Conservation (phyloP, 768 basidiomycete species). For the Lactifluus subvellereus region DNA sequence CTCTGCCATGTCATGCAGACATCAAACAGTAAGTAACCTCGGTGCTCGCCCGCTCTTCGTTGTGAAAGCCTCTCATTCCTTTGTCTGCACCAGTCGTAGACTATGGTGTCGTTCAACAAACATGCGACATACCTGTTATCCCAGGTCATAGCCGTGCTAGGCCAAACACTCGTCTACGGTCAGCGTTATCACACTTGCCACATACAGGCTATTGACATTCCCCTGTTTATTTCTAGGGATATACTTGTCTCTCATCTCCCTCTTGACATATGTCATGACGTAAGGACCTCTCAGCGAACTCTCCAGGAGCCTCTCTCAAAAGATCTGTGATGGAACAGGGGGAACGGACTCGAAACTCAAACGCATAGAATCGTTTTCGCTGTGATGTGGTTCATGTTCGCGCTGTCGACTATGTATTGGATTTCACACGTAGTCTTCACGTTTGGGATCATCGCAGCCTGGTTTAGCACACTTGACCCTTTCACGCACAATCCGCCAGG, state of each 20-base stretch:
- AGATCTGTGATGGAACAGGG: background rate
- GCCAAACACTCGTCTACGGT: constrained; percentile 8
- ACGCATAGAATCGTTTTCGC: background rate
- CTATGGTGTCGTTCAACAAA: background rate
- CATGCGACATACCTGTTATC: background rate
- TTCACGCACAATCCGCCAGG: background rate
- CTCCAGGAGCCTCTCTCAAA: background rate
- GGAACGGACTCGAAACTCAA: background rate
- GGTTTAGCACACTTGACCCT: background rate
- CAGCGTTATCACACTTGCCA: background rate
- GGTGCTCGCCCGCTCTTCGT: too few relatives aligned
- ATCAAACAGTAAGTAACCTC: too few relatives aligned
- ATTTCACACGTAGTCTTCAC: background rate
- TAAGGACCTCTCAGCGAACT: background rate
- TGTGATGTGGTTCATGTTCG: constrained; percentile 1
- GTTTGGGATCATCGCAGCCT: background rate
- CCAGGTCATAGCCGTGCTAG: constrained; percentile 2
- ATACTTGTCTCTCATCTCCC: constrained; percentile 7
- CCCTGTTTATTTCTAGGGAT: background rate
- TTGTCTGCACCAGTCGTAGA: constrained; percentile 2
- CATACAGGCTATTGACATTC: background rate
- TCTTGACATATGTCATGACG: constrained; percentile 2
- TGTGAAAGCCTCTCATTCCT: background rate
- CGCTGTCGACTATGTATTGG: constrained; percentile 4
- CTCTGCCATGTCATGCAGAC: too few relatives aligned